Percentiles rank a stretch among this genome's conserved stretches.
Conservation (phyloP, 1,139 yeast genomes). For the Zygosaccharomyces sapae region DNA sequence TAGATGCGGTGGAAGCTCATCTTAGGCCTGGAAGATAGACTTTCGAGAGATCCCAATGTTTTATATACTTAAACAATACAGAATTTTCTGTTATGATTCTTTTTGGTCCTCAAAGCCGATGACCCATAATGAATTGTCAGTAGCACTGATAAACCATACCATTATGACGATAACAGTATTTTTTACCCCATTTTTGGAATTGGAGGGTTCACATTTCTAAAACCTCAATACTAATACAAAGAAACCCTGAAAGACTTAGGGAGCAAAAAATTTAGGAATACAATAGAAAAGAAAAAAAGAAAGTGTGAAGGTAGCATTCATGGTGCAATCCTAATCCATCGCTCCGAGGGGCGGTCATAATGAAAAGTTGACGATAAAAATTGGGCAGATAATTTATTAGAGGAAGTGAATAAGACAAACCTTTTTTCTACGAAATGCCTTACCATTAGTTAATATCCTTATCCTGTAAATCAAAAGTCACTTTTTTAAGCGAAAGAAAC, state of each 20-base stretch:
- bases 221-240: background rate
- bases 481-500: constrained; percentile 24
- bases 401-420: background rate
- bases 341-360: too few species aligned
- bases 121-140: background rate
- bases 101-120: background rate
- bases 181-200: background rate
- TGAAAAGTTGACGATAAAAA: too few species aligned
- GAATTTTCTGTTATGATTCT: background rate
- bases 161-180: background rate
- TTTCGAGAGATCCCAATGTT: background rate
- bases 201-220: background rate
- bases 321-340: background rate
- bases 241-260: background rate
- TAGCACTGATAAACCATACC: background rate
- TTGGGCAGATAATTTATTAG: background rate
- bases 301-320: too few species aligned
- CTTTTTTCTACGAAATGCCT: too few species aligned
- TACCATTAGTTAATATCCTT: too few species aligned
- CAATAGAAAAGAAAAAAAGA: background rate
- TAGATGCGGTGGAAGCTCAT: background rate
- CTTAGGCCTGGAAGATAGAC: background rate
- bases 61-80: background rate
- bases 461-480: background rate
- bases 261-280: background rate